phyloP scores from a whole-genome alignment of 2,329 filamentous ascomycete genomes.

The Madurella fahalii region DNA sequence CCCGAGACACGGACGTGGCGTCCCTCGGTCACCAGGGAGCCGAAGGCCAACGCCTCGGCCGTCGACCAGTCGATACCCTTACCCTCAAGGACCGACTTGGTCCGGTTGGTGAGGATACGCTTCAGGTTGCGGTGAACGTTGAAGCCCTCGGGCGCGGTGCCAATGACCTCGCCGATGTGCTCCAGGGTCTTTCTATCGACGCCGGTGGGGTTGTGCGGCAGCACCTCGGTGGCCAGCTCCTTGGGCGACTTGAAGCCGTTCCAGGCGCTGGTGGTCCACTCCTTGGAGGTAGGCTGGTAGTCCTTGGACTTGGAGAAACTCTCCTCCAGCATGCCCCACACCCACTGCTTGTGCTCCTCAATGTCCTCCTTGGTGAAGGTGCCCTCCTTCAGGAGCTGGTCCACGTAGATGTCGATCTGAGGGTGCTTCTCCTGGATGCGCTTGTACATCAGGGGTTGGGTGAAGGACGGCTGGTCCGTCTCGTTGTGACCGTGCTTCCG shows the following conservation, averaged over 20 bases:
- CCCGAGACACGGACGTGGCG: conserved; percentile 97
- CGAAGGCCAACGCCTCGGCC: conserved; percentile 92
- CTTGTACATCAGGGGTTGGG: conserved; percentile 99
- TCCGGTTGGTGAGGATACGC: conserved; percentile 84
- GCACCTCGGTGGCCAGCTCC: conserved; percentile 88
- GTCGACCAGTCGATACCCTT: conserved; percentile 98
- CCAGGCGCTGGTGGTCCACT: conserved; percentile 98
- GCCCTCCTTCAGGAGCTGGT: conserved; percentile 85
- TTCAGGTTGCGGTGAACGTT: conserved; percentile 91
- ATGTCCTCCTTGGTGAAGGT: conserved; percentile 97
- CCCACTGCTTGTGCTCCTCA: conserved; percentile 99
- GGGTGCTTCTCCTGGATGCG: conserved; percentile 80
- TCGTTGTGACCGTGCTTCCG: conserved; percentile 99
- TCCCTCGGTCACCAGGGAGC: conserved; percentile 83
- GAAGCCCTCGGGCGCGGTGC: conserved; percentile 77
- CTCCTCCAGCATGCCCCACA: conserved; percentile 98
- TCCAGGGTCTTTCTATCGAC: conserved; percentile 69
- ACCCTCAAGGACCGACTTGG: conserved; percentile 88
- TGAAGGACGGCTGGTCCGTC: conserved; percentile 98
- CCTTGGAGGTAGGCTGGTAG: conserved; percentile 92
- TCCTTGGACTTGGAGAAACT: conserved; percentile 97
- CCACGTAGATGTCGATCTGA: conserved; percentile 85
- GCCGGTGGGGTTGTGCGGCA: conserved; percentile 85
- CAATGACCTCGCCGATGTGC: conserved; percentile 78
- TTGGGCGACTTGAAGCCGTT: conserved; percentile 99